phyloP scores from a whole-genome alignment of 441 rosid species.

The Metrosideros polymorpha region DNA sequence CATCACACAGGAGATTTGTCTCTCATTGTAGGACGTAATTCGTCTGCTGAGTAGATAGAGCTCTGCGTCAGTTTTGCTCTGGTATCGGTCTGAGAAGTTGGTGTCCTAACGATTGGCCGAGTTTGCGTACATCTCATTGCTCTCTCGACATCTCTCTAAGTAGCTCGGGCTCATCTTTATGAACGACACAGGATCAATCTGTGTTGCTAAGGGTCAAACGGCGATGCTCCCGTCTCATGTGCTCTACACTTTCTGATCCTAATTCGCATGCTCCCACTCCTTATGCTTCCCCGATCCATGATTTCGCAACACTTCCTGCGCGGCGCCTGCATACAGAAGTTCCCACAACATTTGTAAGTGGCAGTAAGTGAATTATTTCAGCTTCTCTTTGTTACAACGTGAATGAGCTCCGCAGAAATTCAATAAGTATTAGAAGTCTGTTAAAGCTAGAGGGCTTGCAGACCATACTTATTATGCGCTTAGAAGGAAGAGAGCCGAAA shows the following conservation, averaged over 20 bases:
- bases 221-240: neutral
- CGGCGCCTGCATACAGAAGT: slow-evolving; percentile 29
- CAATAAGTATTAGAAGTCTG: neutral
- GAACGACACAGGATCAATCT: neutral
- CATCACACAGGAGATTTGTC: neutral
- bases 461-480: neutral
- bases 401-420: neutral
- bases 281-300: slow-evolving; percentile 20
- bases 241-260: slow-evolving; percentile 60
- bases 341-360: neutral
- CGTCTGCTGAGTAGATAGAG: neutral
- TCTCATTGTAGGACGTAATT: neutral
- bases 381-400: neutral
- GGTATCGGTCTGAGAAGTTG: neutral
- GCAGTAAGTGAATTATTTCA: neutral
- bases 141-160: neutral
- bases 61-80: neutral
- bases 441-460: neutral
- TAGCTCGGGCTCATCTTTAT: neutral
- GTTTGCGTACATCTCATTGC: neutral
- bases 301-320: slow-evolving; percentile 62
- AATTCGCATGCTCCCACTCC: slow-evolving; percentile 25
- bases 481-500: neutral
- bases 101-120: neutral
- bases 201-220: neutral